These are phyloP conservation scores for Pythium pectinolyticum DNA, from an alignment of 352 stramenopile species.

Conservation along the genomic window DNA sequence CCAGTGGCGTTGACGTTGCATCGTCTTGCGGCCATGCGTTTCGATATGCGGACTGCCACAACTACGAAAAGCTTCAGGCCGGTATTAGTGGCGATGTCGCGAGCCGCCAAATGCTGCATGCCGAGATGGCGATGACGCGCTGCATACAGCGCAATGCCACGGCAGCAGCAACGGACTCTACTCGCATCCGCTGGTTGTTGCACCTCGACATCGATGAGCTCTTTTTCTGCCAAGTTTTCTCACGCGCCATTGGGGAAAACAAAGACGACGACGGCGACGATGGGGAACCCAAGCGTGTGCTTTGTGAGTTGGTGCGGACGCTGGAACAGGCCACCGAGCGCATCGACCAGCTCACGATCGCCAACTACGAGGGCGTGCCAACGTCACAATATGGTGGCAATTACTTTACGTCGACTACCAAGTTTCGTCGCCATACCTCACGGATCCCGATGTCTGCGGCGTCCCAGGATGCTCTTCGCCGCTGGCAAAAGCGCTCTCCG, in stretches of 20 bases:
- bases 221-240: constrained; percentile 33
- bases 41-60: constrained; percentile 15
- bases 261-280: too few species aligned
- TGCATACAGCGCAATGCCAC: constrained; percentile 4
- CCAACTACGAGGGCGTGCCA: constrained; percentile 40
- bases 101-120: constrained; percentile 40
- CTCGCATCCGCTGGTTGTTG: constrained; percentile 33
- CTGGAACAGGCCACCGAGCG: not conserved
- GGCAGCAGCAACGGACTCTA: not conserved
- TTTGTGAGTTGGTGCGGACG: not conserved
- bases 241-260: not conserved
- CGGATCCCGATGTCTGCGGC: constrained; percentile 24
- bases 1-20: not conserved
- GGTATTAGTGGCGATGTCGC: constrained; percentile 23
- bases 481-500: constrained; percentile 33
- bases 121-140: constrained; percentile 31
- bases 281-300: not conserved
- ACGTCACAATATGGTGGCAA: constrained; percentile 22
- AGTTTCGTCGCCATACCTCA: constrained; percentile 33
- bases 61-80: constrained; percentile 9
- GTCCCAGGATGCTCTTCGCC: constrained; percentile 22
- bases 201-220: constrained; percentile 47
- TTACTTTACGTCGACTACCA: constrained; percentile 31
- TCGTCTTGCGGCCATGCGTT: not conserved
- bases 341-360: constrained; percentile 35